Conservation (phyloP, 2,329 filamentous ascomycete species). For the Trichoderma hamatum region DNA sequence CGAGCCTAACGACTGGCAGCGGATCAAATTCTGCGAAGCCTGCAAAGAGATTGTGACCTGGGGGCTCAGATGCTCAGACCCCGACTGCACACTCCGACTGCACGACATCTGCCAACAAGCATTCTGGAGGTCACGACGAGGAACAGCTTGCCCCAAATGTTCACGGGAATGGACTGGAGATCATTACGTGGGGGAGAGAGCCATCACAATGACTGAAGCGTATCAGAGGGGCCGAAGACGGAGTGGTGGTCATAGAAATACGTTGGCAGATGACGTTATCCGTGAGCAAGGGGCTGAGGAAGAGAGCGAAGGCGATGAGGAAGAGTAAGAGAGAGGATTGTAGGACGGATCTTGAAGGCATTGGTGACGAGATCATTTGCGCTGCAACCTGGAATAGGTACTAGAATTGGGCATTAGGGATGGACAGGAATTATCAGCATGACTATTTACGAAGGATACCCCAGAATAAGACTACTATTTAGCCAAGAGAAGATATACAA, state of each 20-base stretch:
- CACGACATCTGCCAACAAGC: conserved; percentile 76
- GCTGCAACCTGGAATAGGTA: neutral
- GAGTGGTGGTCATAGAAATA: conserved; percentile 39
- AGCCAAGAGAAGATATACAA: neutral
- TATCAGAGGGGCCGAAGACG: conserved; percentile 50
- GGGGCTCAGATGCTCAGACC: conserved; percentile 73
- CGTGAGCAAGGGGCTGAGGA: conserved; percentile 37
- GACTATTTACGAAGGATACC: conserved; percentile 18
- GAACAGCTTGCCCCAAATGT: conserved; percentile 67
- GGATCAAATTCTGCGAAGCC: conserved; percentile 83
- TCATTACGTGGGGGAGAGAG: conserved; percentile 59
- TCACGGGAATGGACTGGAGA: conserved; percentile 52
- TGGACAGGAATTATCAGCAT: neutral
- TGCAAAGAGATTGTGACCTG: conserved; percentile 89
- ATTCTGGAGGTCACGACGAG: conserved; percentile 69
- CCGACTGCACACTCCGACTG: conserved; percentile 69
- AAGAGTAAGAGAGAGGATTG: neutral
- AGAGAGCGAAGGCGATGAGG: conserved; percentile 30
- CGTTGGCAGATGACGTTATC: conserved; percentile 42
- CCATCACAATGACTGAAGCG: conserved; percentile 57
- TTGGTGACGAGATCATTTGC: neutral
- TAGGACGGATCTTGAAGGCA: neutral
- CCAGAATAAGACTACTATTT: neutral
- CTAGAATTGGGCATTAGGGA: neutral
- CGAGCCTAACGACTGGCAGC: conserved; percentile 64